Conservation (phyloP, 768 basidiomycete genomes). For the Kwoniella sp. region DNA sequence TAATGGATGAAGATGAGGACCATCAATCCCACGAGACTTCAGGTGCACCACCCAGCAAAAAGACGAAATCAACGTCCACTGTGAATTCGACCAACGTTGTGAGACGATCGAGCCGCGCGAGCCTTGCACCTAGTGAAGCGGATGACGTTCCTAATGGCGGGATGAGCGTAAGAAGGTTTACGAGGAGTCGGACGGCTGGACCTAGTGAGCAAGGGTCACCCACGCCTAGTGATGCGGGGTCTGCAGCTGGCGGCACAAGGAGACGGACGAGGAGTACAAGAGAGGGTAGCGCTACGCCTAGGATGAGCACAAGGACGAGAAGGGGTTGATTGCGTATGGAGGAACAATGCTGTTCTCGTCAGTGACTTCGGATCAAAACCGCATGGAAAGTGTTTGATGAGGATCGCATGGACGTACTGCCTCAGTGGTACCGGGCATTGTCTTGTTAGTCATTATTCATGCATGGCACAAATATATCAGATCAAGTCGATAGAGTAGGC, state of each 20-base stretch:
- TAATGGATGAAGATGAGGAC: constrained; percentile 32
- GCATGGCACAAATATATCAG: too few species aligned
- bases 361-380: too few species aligned
- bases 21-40: constrained; percentile 3
- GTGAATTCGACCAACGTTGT: background rate
- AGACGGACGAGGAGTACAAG: constrained; percentile 5
- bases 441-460: too few species aligned
- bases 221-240: constrained; percentile 25
- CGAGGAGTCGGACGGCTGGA: constrained; percentile 16
- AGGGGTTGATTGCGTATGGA: constrained; percentile 10
- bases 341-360: too few species aligned
- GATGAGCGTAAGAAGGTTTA: constrained; percentile 20
- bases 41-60: constrained; percentile 13
- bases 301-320: constrained; percentile 27
- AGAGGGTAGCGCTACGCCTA: constrained; percentile 29
- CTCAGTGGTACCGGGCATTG: too few species aligned
- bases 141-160: background rate
- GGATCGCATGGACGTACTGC: too few species aligned
- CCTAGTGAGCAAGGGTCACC: constrained; percentile 34
- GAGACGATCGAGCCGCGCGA: constrained; percentile 12
- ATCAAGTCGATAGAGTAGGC: too few species aligned
- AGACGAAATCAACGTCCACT: constrained; percentile 4
- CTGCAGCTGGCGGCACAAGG: background rate
- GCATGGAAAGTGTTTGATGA: too few species aligned
- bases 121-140: constrained; percentile 21